Evolutionary conservation across 2,329 filamentous ascomycete species (phyloP), one percentile per base, ranked within the genome.

Genomic region (Sarocladiaceae sp.): DNA sequence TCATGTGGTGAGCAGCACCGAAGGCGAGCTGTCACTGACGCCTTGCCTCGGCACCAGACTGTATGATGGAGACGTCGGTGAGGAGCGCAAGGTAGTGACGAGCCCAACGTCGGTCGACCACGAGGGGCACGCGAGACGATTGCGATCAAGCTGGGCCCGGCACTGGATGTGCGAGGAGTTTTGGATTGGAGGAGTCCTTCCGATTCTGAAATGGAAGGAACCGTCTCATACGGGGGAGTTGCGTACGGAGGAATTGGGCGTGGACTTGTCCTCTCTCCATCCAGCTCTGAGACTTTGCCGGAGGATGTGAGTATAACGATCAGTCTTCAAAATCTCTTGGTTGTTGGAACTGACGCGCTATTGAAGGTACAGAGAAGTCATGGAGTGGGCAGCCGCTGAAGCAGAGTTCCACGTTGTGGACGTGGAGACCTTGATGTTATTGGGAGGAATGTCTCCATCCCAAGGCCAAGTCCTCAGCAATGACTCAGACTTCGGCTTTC

Each of bases 141-240:
- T 37, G 10, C 6, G 6, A 37, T 37, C 35, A 10, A 37, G 35
- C 8, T 37, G 35, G 35, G 35, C 11, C n/a, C 35, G 11, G 6
- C 35, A 37, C 18, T 37, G 35, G 35, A 37, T 37, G 35, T 37
- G 35, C 35, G 35, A 37, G 35, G 35, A 37, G 35, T 37, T 37
- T n/a, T 37, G 35, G 35, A 8, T 37, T 10, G 35, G 10, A 6
- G 35, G 35, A 11, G n/a, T 37, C 8, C 11, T n/a, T 37, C 35
- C 35, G 11, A 17, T 37, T 8, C n/a, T n/a, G n/a, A n/a, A n/a
- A n/a, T n/a, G n/a, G n/a, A n/a, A n/a, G n/a, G n/a, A n/a, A n/a
- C n/a, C n/a, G n/a, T n/a, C n/a, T n/a, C n/a, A n/a, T n/a, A n/a
- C n/a, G n/a, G n/a, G n/a, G n/a, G n/a, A n/a, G n/a, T 17, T 10